Percentiles rank a stretch among this genome's conserved stretches.
Conservation (phyloP, 2,329 filamentous ascomycete genomes). For the Leptoxyphium fumago region DNA sequence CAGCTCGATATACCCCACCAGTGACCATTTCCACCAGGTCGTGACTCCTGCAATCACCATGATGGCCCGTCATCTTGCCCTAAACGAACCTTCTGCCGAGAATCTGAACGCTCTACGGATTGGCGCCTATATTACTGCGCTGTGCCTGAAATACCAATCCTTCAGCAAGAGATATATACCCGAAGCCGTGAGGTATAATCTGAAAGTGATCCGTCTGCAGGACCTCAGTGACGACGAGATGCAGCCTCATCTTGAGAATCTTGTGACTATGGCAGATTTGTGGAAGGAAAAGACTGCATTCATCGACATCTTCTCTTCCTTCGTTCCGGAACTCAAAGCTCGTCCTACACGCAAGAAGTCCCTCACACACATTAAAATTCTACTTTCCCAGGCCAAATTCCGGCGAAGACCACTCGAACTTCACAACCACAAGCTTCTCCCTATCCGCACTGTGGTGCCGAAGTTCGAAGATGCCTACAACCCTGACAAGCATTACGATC, state of each 20-base stretch:
- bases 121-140: slow-evolving; percentile 64
- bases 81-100: slow-evolving; percentile 59
- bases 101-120: slow-evolving; percentile 43
- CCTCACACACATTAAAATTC: slow-evolving; percentile 46
- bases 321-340: slow-evolving; percentile 18
- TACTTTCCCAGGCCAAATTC: slow-evolving; percentile 47
- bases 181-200: slow-evolving; percentile 67
- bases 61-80: slow-evolving; percentile 70
- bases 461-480: slow-evolving; percentile 96
- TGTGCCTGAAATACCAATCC: slow-evolving; percentile 69
- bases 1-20: slow-evolving; percentile 77
- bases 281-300: slow-evolving; percentile 66
- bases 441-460: slow-evolving; percentile 77
- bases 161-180: slow-evolving; percentile 79
- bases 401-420: slow-evolving; percentile 67
- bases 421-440: slow-evolving; percentile 74
- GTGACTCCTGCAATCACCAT: slow-evolving; percentile 77
- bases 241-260: slow-evolving; percentile 46
- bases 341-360: slow-evolving; percentile 26
- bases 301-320: slow-evolving; percentile 59
- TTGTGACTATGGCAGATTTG: slow-evolving; percentile 52
- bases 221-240: slow-evolving; percentile 23
- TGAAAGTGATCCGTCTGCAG: slow-evolving; percentile 48
- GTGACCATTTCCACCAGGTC: slow-evolving; percentile 93
- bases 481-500: slow-evolving; percentile 93